Evolutionary conservation across 768 basidiomycete species (phyloP), one percentile per base, ranked within the genome.

Genomic region (Hericium alpestre): DNA sequence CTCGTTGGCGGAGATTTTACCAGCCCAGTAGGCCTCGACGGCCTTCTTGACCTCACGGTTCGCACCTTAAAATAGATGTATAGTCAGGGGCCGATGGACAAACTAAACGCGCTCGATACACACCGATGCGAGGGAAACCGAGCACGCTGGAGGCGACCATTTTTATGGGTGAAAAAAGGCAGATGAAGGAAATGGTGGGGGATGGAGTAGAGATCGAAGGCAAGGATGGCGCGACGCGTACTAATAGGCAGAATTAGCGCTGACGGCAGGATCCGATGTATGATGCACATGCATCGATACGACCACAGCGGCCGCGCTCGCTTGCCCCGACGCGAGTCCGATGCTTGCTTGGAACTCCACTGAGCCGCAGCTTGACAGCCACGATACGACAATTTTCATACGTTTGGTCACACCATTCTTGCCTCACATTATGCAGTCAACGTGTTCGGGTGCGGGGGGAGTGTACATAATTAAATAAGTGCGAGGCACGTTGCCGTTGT

Each of bases 11-110:
- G 86, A 80, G 70, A 84, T 77, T 73, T 95, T 97, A 72, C 89
- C 88, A 37, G 81, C 91, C 96, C 96, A 99, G 81, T 98, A 98
- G 56, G 79, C 87, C 73, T 94, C 93, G 59, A 95, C 79, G 56
- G 87, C 87, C 54, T 79, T 74, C 58, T 84, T 72, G 62, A 90
- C 75, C 25, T 74, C 73, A 75, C 90, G 90, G 76, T 93, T 87
- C 58, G 86, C 86, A 76, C 92, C 92, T 93, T 13, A 15, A n/a
- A n/a, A n/a, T n/a, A n/a, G 63, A 22, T 51, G 8, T 53, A 56
- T 51, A 23, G 55, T 99, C 95, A 59, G 88, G 76, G 54, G 96
- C 96, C 71, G 98, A 99, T 38, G 53, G 55, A 53, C 18, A 53
- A 46, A 49, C 39, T 9, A 12, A 48, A 39, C 13, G 43, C 51